Conservation (phyloP, 2,329 filamentous ascomycete genomes). For the Diplodia seriata region DNA sequence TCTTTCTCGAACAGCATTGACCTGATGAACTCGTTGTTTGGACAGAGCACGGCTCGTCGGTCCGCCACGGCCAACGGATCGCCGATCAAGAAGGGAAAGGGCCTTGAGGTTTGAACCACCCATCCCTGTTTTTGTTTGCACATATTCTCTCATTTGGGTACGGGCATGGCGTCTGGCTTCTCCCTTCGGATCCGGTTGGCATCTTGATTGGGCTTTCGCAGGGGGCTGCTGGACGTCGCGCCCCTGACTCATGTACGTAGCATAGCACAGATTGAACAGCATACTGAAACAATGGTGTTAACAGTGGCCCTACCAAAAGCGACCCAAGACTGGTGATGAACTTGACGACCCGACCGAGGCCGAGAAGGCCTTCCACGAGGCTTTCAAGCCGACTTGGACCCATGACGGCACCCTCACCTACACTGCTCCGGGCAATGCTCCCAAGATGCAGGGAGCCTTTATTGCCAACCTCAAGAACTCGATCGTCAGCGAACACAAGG, state of each 20-base stretch:
- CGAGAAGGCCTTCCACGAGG: constrained; percentile 74
- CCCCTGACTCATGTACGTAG: constrained; percentile 51
- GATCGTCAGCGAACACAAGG: constrained; percentile 68
- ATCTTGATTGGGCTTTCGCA: constrained; percentile 20
- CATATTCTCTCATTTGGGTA: constrained; percentile 32
- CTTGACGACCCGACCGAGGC: constrained; percentile 68
- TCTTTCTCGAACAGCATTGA: constrained; percentile 87
- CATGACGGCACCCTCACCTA: constrained; percentile 76
- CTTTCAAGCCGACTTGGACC: constrained; percentile 81
- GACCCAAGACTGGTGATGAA: constrained; percentile 70
- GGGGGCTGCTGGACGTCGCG: constrained; percentile 34
- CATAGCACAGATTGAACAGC: constrained; percentile 53
- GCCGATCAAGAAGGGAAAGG: constrained; percentile 64
- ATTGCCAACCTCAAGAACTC: constrained; percentile 63
- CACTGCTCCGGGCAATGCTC: constrained; percentile 54
- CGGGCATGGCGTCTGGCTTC: constrained; percentile 31
- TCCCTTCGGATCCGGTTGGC: constrained; percentile 28
- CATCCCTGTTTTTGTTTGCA: constrained; percentile 45
- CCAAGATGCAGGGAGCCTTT: constrained; percentile 54
- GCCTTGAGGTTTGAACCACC: constrained; percentile 87
- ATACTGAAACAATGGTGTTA: constrained; percentile 47
- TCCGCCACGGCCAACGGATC: constrained; percentile 36
- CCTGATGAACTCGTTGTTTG: constrained; percentile 93
- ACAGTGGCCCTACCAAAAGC: constrained; percentile 88
- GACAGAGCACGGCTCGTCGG: constrained; percentile 53